Evolutionary conservation across 805 yeast species (phyloP).

Genomic region (Monosporozyma servazzii): DNA sequence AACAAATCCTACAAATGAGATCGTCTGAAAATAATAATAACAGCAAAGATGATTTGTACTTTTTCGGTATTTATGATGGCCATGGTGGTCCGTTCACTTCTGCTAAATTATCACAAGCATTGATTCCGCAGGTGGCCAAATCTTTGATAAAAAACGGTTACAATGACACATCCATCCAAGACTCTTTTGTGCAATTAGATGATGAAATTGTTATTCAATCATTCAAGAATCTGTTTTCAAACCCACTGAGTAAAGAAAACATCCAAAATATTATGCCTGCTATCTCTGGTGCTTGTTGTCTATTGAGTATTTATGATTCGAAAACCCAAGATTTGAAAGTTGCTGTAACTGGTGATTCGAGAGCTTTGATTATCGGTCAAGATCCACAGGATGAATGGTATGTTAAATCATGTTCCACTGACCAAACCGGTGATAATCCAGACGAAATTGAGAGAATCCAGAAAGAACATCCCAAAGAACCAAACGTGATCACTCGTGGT

Average conservation of each 20-base stretch:
- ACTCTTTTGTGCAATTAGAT: conserved; percentile 76
- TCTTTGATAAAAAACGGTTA: conserved; percentile 39
- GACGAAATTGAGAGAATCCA: conserved; percentile 77
- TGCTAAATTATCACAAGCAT: conserved; percentile 69
- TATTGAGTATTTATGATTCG: conserved; percentile 80
- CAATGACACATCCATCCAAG: conserved; percentile 36
- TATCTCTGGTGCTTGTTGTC: conserved; percentile 88
- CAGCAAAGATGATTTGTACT: conserved; percentile 60
- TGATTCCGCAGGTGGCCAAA: conserved; percentile 65
- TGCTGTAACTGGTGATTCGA: conserved; percentile 93
- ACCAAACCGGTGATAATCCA: conserved; percentile 90
- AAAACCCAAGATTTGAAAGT: conserved; percentile 62
- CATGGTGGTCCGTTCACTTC: conserved; percentile 96
- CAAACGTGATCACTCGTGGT: conserved; percentile 73
- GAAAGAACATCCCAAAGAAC: conserved; percentile 87
- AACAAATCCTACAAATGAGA: conserved; percentile 51
- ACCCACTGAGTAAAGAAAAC: conserved; percentile 46
- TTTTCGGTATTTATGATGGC: conserved; percentile 94
- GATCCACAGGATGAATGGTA: conserved; percentile 58
- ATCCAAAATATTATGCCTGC: conserved; percentile 78
- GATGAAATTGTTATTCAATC: conserved; percentile 75
- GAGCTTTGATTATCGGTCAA: conserved; percentile 73
- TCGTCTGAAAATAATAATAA: conserved; percentile 42
- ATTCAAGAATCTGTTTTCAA: conserved; percentile 56
- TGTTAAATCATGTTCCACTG: conserved; percentile 75